phyloP scores from a whole-genome alignment of 1,284 basidiomycete species.

The Cryptococcus sp. region DNA sequence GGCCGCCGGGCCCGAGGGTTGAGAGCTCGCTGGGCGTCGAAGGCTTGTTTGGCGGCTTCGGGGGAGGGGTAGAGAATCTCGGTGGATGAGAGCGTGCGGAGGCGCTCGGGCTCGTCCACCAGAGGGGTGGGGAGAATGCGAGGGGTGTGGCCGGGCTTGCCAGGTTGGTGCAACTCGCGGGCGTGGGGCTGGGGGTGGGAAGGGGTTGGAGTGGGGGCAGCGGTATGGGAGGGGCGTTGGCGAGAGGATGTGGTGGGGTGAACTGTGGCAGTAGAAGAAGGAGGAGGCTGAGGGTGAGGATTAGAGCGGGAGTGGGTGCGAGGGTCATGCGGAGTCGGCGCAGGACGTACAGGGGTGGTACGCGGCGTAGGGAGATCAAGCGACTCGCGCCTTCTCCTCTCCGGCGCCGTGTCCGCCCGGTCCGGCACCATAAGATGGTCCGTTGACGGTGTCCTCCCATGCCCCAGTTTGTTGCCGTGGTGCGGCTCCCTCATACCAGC shows the following conservation, averaged over 20 bases:
- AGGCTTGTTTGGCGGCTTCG: conserved; percentile 25
- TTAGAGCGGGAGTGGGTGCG: not conserved
- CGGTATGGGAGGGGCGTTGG: not conserved
- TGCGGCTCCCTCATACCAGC: no score
- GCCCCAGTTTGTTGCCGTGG: not conserved
- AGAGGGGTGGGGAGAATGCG: no score
- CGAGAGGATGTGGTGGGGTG: not conserved
- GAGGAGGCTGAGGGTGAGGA: not conserved
- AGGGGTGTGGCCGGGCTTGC: not conserved
- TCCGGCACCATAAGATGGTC: conserved; percentile 14
- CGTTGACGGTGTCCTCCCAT: conserved; percentile 9
- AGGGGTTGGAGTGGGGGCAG: no score
- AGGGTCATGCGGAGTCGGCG: not conserved
- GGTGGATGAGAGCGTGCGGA: conserved; percentile 22
- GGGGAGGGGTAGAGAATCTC: conserved; percentile 33
- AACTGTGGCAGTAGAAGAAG: not conserved
- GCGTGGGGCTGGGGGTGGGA: not conserved
- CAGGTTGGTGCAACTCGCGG: not conserved
- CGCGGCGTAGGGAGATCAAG: not conserved
- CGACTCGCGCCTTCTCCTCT: conserved; percentile 12
- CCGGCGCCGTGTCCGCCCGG: conserved; percentile 7
- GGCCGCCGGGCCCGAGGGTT: conserved; percentile 24
- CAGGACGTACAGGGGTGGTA: not conserved
- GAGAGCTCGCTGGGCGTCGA: conserved; percentile 20
- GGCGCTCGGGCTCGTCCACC: not conserved